These are phyloP conservation scores for Leucocoprinus leucothites DNA, from an alignment of 768 basidiomycete species.

Conservation along the genomic window DNA sequence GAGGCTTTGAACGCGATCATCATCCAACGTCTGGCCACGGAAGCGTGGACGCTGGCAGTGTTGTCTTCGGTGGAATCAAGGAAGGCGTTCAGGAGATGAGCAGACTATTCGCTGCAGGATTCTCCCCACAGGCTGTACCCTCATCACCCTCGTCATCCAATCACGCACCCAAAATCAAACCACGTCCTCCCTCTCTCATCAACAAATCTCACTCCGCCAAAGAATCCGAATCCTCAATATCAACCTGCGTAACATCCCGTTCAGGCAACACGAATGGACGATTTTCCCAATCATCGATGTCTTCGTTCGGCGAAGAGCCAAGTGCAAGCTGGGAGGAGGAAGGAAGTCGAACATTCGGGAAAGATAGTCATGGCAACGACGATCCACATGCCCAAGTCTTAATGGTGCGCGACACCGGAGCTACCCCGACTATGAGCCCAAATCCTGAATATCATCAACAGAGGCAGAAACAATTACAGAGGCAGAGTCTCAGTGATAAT, in stretches of 20 bases:
- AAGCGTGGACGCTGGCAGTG: not conserved
- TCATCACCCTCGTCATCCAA: conserved; percentile 2
- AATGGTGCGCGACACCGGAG: conserved; percentile 47
- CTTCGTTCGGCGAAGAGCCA: conserved; percentile 38
- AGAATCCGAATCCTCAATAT: conserved; percentile 29
- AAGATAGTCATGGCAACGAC: conserved; percentile 15
- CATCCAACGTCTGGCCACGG: conserved; percentile 1
- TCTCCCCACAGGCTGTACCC: conserved; percentile 15
- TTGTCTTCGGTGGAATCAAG: conserved; percentile 52
- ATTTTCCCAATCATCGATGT: conserved; percentile 43
- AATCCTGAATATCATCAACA: conserved; percentile 41
- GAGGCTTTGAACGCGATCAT: conserved; percentile 45
- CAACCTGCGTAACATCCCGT: conserved; percentile 19
- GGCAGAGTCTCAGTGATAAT: not conserved
- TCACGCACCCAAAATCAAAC: not conserved
- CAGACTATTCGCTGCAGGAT: conserved; percentile 51
- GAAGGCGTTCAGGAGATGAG: conserved; percentile 62
- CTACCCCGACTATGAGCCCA: conserved; percentile 46
- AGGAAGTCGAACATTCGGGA: conserved; percentile 15
- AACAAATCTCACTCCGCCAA: conserved; percentile 18
- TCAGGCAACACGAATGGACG: conserved; percentile 28
- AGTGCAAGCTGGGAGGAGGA: not conserved
- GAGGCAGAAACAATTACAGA: conserved; percentile 16
- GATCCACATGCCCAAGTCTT: conserved; percentile 27
- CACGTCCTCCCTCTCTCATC: conserved; percentile 18